Percentiles rank a stretch among this genome's conserved stretches.
These are phyloP conservation scores for Penicillium tannophilum DNA, from an alignment of 495 filamentous ascomycete species.

Conservation along the genomic window DNA sequence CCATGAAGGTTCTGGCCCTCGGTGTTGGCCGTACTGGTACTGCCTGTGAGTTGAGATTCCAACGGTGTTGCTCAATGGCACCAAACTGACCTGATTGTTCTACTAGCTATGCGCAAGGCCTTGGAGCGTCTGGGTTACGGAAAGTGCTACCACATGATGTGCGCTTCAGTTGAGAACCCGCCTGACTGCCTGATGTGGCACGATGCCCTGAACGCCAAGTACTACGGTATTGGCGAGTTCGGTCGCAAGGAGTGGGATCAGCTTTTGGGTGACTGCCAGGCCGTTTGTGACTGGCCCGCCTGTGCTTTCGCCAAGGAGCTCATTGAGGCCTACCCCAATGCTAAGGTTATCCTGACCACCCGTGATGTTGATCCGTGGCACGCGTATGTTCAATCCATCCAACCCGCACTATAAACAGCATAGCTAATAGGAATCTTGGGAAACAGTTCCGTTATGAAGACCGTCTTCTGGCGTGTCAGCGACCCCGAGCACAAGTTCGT, in stretches of 20 bases:
- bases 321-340: constrained; percentile 69
- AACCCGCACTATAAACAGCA: neutral
- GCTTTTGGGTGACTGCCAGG: constrained; percentile 66
- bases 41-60: constrained; percentile 52
- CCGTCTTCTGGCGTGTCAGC: constrained; percentile 55
- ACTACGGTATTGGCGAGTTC: constrained; percentile 61
- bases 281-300: constrained; percentile 68
- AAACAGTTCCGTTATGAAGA: constrained; percentile 51
- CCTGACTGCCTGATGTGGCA: constrained; percentile 64
- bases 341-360: constrained; percentile 65
- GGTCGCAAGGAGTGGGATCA: constrained; percentile 67
- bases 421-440: neutral
- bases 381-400: constrained; percentile 32
- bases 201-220: constrained; percentile 67
- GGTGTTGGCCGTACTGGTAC: constrained; percentile 69
- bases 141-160: constrained; percentile 70
- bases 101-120: constrained; percentile 58
- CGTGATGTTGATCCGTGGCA: constrained; percentile 64
- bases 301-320: constrained; percentile 67
- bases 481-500: constrained; percentile 56
- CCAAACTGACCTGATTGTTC: neutral
- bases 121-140: constrained; percentile 61
- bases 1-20: constrained; percentile 66
- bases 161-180: constrained; percentile 60
- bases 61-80: neutral